phyloP scores from a whole-genome alignment of 2,329 filamentous ascomycete genomes.

The Zasmidium citrigriseum region DNA sequence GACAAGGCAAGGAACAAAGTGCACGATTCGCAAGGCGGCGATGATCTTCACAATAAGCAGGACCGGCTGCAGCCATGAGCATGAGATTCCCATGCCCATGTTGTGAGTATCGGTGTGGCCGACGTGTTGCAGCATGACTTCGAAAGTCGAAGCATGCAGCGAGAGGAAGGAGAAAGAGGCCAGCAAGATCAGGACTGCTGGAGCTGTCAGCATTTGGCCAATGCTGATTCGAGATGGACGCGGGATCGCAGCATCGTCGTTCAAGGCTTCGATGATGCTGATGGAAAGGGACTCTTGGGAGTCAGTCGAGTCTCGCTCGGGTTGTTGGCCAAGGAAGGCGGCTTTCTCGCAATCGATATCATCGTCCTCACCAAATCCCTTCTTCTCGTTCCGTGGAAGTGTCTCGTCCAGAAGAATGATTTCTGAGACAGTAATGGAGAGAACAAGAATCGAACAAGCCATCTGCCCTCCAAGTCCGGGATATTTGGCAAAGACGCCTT shows the following conservation, averaged over 20 bases:
- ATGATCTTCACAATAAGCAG: slow-evolving; percentile 45
- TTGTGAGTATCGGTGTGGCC: slow-evolving; percentile 47
- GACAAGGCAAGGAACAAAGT: slow-evolving; percentile 39
- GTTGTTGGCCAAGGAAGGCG: slow-evolving; percentile 44
- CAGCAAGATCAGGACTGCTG: slow-evolving; percentile 48
- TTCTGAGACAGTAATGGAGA: slow-evolving; percentile 43
- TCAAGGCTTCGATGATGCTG: slow-evolving; percentile 36
- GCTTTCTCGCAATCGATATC: slow-evolving; percentile 46
- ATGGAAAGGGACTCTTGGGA: slow-evolving; percentile 40
- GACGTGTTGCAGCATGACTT: slow-evolving; percentile 50
- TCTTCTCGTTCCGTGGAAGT: slow-evolving; percentile 11
- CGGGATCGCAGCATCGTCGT: slow-evolving; percentile 24
- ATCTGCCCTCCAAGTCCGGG: slow-evolving; percentile 46
- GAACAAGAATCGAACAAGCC: slow-evolving; percentile 44
- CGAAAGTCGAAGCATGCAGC: slow-evolving; percentile 57
- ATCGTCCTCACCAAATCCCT: slow-evolving; percentile 8
- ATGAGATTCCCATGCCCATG: slow-evolving; percentile 49
- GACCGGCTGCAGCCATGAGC: slow-evolving; percentile 45
- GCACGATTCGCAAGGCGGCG: slow-evolving; percentile 42
- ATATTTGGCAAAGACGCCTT: slow-evolving; percentile 44
- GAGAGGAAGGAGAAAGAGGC: slow-evolving; percentile 56
- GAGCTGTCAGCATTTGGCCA: slow-evolving; percentile 47
- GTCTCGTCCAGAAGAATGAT: slow-evolving; percentile 41
- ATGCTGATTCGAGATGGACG: slow-evolving; percentile 44
- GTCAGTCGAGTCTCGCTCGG: slow-evolving; percentile 16